Conservation (phyloP, 208 protist species). For the Porcisia hertigi region DNA sequence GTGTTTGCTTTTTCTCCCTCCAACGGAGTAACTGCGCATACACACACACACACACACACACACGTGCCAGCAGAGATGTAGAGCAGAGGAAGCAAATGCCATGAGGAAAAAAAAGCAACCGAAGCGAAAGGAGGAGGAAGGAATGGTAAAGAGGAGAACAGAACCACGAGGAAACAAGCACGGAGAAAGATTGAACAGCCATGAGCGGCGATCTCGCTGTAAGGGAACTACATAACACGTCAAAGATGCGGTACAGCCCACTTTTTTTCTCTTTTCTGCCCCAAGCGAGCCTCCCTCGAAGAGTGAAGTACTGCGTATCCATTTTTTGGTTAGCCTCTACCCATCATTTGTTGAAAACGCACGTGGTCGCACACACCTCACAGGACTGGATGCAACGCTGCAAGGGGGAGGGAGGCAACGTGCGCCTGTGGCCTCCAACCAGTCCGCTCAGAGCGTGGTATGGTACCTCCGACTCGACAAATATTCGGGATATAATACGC, state of each 20-base stretch:
- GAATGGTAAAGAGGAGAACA: background rate
- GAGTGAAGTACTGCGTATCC: background rate
- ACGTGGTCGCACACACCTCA: background rate
- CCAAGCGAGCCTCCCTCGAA: background rate
- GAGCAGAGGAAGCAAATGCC: background rate
- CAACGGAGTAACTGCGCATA: background rate
- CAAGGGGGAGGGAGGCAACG: background rate
- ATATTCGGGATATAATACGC: background rate
- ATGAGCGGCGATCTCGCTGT: background rate
- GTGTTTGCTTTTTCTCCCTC: background rate
- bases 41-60: conserved; percentile 3
- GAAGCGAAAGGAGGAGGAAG: background rate
- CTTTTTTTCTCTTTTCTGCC: background rate
- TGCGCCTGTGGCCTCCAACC: background rate
- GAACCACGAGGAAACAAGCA: background rate
- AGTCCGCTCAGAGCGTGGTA: background rate
- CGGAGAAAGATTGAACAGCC: background rate
- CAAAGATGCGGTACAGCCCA: background rate
- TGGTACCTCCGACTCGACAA: background rate
- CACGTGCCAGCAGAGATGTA: background rate
- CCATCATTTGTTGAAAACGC: background rate
- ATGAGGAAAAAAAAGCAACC: background rate
- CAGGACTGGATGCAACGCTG: background rate
- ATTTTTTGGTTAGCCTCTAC: background rate
- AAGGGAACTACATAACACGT: background rate